Evolutionary conservation across 768 basidiomycete genomes (phyloP), one percentile per base, ranked within the genome.

Genomic region (Amanita exitialis): DNA sequence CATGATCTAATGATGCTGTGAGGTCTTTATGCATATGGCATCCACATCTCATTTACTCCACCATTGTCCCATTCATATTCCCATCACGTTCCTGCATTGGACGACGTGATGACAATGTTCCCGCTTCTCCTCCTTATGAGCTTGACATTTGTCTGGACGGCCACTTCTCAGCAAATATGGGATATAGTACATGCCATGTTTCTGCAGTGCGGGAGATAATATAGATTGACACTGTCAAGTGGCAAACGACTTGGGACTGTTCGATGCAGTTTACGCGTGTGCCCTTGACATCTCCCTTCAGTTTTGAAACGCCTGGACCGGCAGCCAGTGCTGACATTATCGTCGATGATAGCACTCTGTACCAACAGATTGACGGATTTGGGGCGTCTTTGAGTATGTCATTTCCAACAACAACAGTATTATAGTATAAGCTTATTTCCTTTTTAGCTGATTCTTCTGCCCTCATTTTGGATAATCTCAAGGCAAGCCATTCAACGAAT

Each of bases 361-460:
- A 76, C 62, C 86, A 87, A 64, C 64, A 70, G 0, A 78, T 89
- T 36, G 72, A 70, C 47, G 86, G 86, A 10, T 83, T 85, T 57
- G 86, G 86, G 0, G 82, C 73, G 7, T 58, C 79, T 0, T 66
- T 88, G 28, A 86, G 86, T 86, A 57, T 50, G 54, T 49, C 25
- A 9, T 16, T 41, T 45, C 23, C 32, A n/a, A 28, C 56, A 15
- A 28, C 7, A 13, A 49, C 28, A 43, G 27, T 42, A 25, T 42
- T 42, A 25, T 42, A 21, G 6, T 5, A 38, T 5, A 12, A 30
- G 7, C 8, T 41, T 10, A 39, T 12, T n/a, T n/a, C 3, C 5
- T 13, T 36, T 23, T 23, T 54, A 88, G 86, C 86, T 25, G 86
- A 90, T 60, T 86, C 84, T 2, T 80, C 85, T 8, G 84, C 85